Base-by-base conservation (phyloP, 306 rosid genomes). In the Fagus crenata region DNA sequence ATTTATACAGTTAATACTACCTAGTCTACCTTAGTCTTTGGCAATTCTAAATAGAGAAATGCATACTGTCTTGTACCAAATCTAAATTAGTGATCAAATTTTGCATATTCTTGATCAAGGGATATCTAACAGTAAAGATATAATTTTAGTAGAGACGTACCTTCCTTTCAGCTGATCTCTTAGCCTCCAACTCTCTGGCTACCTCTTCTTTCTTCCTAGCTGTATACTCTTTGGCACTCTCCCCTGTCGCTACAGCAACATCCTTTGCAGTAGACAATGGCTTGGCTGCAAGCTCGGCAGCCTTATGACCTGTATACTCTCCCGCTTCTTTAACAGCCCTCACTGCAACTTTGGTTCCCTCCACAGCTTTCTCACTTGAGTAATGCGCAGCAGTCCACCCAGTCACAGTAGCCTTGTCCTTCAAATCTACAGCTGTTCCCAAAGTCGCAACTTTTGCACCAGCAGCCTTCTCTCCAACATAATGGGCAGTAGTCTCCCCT, bases 181-280 rank as follows among this genome's bases (percentile, higher is more conserved):
- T 92, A 41, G 85, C 81, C 32, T 77, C 84, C 32, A 67, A 74
- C 17, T 82, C 86, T 33, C 73, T 73, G 78, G 72, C 14, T 2
- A 96, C 92, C 67, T 87, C 98, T 22, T 83, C 93, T 71, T 87
- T 88, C 93, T 92, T 92, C 80, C 86, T 84, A 1, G 96, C 90
- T 1, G 97, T 91, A 55, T 83, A 95, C 7, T 82, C 93, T 84
- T 88, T 89, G 7, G 90, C 88, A 77, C 74, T 87, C 58, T 91
- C 96, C 46, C 91, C 93, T 1, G 96, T 86, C 1, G 83, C 17
- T 31, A 77, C 77, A 61, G 90, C 93, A 22, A 83, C 75, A 46
- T 79, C 86, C 71, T 87, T 87, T 2, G 87, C 85, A 49, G 81
- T 83, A 41, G 71, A 72, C 31, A 90, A 53, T 0, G 93, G 87